These are phyloP conservation scores for Penicillium sp. DNA, from an alignment of 2,329 filamentous ascomycete genomes.

Conservation along the genomic window DNA sequence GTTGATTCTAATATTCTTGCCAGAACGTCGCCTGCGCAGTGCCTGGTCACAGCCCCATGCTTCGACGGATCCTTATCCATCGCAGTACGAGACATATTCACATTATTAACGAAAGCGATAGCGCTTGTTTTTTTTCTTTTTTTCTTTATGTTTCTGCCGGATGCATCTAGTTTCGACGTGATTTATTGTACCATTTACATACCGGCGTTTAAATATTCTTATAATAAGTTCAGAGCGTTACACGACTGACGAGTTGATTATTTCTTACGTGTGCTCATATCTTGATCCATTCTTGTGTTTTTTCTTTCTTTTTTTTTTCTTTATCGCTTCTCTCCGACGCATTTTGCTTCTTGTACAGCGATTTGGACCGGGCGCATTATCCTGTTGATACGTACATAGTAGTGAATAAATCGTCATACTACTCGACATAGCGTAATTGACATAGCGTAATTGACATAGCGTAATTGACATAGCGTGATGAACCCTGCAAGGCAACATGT, in stretches of 20 bases:
- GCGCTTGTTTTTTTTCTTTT: slow-evolving; percentile 6
- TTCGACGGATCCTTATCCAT: slow-evolving; percentile 26
- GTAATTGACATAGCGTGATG: neutral
- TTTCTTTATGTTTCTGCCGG: neutral
- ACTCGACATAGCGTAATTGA: neutral
- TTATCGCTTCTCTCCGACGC: too few species aligned
- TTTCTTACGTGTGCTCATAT: neutral
- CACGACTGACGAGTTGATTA: slow-evolving; percentile 4
- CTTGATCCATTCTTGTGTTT: neutral
- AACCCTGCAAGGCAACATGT: neutral
- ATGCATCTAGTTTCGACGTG: slow-evolving; percentile 10
- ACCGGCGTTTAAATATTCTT: slow-evolving; percentile 7
- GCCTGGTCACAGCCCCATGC: slow-evolving; percentile 28
- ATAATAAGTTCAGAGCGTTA: slow-evolving; percentile 5
- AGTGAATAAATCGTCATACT: neutral
- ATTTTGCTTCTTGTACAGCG: neutral
- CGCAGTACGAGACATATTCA: slow-evolving; percentile 38
- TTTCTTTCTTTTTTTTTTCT: neutral
- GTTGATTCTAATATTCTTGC: slow-evolving; percentile 8
- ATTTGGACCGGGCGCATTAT: too few species aligned
- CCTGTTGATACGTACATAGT: too few species aligned
- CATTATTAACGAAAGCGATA: slow-evolving; percentile 32
- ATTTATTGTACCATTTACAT: slow-evolving; percentile 20
- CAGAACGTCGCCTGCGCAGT: slow-evolving; percentile 40
- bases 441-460: neutral